Base-by-base conservation (phyloP, 108 stramenopile species). In the Fragilariopsis cylindrus region DNA sequence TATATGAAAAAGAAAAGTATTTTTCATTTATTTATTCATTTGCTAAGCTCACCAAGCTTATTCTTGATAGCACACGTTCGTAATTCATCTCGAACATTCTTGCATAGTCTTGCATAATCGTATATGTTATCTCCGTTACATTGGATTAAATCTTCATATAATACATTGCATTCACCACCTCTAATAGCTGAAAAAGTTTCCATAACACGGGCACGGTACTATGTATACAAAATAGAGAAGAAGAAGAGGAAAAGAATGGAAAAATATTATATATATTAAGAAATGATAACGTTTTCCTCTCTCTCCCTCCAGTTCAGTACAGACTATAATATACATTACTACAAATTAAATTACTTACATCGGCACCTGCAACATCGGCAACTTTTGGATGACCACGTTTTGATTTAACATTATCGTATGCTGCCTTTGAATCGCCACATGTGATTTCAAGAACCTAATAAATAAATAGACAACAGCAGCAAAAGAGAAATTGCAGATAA, bases 11-110 rank as follows among this genome's bases (percentile, higher is more conserved):
- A 30, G 30, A 30, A 0, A 30, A 30, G 30, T 30, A 30, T 30
- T 30, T 30, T 30, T 30, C 30, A 30, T 30, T 30, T 30, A 52
- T 52, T 8, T 16, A 3, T 68, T 68, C 44, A 68, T 68, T 80
- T 75, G 48, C 79, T 67, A 57, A 80, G 54, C 42, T 80, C 79
- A 46, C 79, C 79, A 54, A 75, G 47, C 64, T 80, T 80, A 68
- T 74, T 72, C 74, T 80, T 74, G 39, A 70, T 73, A n/a, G 74
- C 79, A 58, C 79, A 80, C 46, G 65, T 63, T 43, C 60, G 48
- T 53, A 80, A 66, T 11, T 69, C 53, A 4, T 65, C 65, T 65
- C 79, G 79, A 42, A 80, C 55, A 15, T 46, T 54, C 44, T 75
- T 77, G 74, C 79, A 80, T 43, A 71, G 64, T 47, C 64, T 64